These are phyloP conservation scores for Agrocybe praecox DNA, from an alignment of 768 basidiomycete species.

Conservation along the genomic window DNA sequence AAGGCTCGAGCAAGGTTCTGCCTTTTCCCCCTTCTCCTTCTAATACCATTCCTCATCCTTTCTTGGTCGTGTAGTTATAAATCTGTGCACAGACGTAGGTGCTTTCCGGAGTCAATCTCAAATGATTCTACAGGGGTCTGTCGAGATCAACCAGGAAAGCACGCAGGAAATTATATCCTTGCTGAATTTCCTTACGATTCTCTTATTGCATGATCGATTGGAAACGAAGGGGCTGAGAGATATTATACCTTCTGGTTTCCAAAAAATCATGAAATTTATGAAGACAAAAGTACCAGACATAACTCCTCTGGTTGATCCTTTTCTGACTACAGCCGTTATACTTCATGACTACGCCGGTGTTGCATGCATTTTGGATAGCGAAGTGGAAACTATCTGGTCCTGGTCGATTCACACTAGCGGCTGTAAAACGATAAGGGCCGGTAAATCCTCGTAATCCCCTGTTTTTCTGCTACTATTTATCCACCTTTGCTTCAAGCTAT, in stretches of 20 bases:
- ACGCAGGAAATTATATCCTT: neutral
- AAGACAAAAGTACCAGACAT: neutral
- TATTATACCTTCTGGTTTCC: slow-evolving; percentile 4
- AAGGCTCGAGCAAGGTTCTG: slow-evolving; percentile 35
- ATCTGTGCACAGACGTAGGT: neutral
- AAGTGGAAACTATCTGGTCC: slow-evolving; percentile 15
- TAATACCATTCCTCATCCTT: no score
- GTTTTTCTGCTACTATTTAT: neutral
- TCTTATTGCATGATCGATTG: neutral
- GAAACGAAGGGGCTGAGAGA: neutral
- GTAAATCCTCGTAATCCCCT: slow-evolving; percentile 1
- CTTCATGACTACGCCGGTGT: neutral
- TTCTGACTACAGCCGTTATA: slow-evolving; percentile 13
- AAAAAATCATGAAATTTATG: slow-evolving; percentile 4
- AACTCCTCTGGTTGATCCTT: slow-evolving; percentile 6
- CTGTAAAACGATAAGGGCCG: slow-evolving; percentile 3
- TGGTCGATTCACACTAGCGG: slow-evolving; percentile 1
- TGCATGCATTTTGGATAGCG: neutral
- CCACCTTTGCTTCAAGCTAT: slow-evolving; percentile 7
- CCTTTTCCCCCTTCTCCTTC: neutral
- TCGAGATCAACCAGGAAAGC: neutral
- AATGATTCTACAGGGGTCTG: neutral
- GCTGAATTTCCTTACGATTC: slow-evolving; percentile 12
- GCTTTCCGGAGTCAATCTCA: neutral
- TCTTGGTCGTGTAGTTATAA: neutral